Evolutionary conservation across 345 rosid species (phyloP).

Genomic region (Adansonia digitata): DNA sequence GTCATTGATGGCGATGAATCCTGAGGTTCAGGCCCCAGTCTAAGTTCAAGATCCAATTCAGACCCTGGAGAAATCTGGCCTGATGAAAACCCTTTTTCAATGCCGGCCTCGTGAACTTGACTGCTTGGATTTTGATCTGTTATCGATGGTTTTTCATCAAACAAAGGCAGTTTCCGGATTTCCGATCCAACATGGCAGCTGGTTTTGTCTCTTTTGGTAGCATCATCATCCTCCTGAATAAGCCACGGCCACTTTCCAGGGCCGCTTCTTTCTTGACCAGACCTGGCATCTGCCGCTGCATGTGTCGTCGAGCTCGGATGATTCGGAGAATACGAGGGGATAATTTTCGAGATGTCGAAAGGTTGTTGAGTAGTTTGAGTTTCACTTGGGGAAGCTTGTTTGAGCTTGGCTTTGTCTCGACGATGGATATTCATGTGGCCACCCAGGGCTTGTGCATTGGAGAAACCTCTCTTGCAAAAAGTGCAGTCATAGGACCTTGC

Average conservation of each 20-base stretch:
- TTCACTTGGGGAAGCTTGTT: slow-evolving; percentile 30
- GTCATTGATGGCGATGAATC: slow-evolving; percentile 25
- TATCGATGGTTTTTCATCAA: slow-evolving; percentile 22
- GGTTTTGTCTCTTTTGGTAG: background rate
- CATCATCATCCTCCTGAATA: slow-evolving; percentile 3
- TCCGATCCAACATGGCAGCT: slow-evolving; percentile 2
- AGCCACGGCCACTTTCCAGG: slow-evolving; percentile 20
- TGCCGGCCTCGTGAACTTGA: slow-evolving; percentile 9
- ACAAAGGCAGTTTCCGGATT: slow-evolving; percentile 29
- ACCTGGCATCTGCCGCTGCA: background rate
- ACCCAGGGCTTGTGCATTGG: slow-evolving; percentile 88
- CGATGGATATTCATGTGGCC: slow-evolving; percentile 97
- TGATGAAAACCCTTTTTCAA: background rate
- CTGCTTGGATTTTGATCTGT: background rate
- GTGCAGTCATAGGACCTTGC: slow-evolving; percentile 64
- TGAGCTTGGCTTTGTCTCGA: slow-evolving; percentile 68
- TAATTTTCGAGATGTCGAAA: slow-evolving; percentile 1
- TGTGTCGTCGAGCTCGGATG: background rate
- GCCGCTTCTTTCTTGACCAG: slow-evolving; percentile 8
- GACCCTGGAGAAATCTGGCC: slow-evolving; percentile 7
- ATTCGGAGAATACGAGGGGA: slow-evolving; percentile 7
- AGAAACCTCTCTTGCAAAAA: slow-evolving; percentile 86
- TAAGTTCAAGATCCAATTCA: slow-evolving; percentile 52
- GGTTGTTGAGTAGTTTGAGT: background rate
- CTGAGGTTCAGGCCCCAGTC: slow-evolving; percentile 45